Conservation (phyloP, 805 yeast species). For the Saccharomycopsis babjevae region DNA sequence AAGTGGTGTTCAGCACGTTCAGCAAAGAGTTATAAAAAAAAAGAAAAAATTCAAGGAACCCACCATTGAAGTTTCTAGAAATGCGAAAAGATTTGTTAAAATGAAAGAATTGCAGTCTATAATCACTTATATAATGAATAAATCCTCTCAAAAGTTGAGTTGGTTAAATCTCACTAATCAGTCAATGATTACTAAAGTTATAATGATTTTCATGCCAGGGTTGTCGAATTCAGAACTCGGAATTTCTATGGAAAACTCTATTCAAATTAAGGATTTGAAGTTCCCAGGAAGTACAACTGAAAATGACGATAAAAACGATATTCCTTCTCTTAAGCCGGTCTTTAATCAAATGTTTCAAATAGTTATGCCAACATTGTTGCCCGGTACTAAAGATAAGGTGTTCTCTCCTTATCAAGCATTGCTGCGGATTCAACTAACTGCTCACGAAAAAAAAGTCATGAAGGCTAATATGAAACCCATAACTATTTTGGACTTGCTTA, state of each 20-base stretch:
- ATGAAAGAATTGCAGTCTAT: conserved; percentile 38
- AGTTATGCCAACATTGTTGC: conserved; percentile 43
- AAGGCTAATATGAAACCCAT: conserved; percentile 21
- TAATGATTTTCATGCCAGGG: conserved; percentile 58
- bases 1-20: not conserved
- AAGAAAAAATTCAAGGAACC: not conserved
- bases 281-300: conserved; percentile 4
- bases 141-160: conserved; percentile 31
- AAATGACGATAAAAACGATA: conserved; percentile 15
- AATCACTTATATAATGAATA: conserved; percentile 33
- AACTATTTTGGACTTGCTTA: conserved; percentile 41
- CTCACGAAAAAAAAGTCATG: conserved; percentile 40
- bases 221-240: conserved; percentile 39
- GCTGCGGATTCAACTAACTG: conserved; percentile 45
- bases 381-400: conserved; percentile 53
- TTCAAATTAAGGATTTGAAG: conserved; percentile 15
- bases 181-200: conserved; percentile 39
- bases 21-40: not conserved
- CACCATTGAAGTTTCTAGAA: not conserved
- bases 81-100: conserved; percentile 17
- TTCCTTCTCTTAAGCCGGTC: conserved; percentile 23
- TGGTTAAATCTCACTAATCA: conserved; percentile 44
- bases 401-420: conserved; percentile 48
- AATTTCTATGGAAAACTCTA: conserved; percentile 11
- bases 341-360: conserved; percentile 32